Base-by-base conservation (phyloP, 495 filamentous ascomycete species). In the Letharia columbiana region DNA sequence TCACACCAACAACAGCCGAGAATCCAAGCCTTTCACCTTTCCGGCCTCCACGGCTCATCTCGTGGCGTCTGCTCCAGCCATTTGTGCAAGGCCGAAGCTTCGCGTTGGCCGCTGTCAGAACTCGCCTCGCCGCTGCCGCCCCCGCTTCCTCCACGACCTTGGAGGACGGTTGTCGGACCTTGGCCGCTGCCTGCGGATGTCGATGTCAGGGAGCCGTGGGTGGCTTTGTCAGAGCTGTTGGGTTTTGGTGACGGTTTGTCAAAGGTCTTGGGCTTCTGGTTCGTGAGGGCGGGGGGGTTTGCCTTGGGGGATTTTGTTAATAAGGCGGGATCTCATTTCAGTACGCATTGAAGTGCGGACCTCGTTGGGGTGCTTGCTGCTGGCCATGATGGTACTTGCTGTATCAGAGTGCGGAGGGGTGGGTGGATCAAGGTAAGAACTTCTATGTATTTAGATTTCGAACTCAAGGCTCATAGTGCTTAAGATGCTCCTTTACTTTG, bases 51-150 rank as follows among this genome's bases (percentile, higher is more conserved):
- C 4, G 20, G 50, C 40, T 44, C 62, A 45, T 64, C 62, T 18
- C 62, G 13, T 13, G 50, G 62, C 9, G 9, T 28, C 39, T 44
- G 62, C 49, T 37, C 31, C 23, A 54, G 52, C 62, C 62, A 57
- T 4, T 33, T 58, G 10, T 45, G 35, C 28, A 64, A 35, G 13
- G 28, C 23, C 62, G 40, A 58, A 33, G n/a, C 28, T 56, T 40
- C 39, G 39, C 35, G 20, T 12, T n/a, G 9, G 41, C 17, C n/a
- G 3, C n/a, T 35, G 23, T 40, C 33, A 4, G 39, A 33, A 45
- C 40, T 61, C 41, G 39, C 44, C 1, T 18, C 52, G 41, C 28
- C 23, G 11, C 18, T 45, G 40, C 20, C 40, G 60, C 23, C 41
- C n/a, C 1, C 2, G n/a, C 23, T 28, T 28, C 59, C 37, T 13